Conservation (phyloP, 2,329 filamentous ascomycete species). For the Leptographium wingfieldii region DNA sequence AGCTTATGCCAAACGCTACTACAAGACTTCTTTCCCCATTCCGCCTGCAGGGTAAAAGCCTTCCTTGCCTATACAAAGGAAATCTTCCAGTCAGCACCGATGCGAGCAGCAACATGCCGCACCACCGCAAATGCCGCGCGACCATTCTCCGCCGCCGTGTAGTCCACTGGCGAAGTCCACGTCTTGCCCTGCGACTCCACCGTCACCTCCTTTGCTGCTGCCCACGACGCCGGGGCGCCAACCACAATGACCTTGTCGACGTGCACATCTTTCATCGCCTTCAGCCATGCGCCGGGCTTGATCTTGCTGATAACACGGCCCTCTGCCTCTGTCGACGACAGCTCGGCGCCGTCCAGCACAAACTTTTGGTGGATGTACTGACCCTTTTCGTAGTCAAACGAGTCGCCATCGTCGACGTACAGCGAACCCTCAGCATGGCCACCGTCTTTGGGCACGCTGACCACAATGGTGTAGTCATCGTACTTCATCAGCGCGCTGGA, state of each 20-base stretch:
- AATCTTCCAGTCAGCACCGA: constrained; percentile 41
- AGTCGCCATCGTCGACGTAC: constrained; percentile 89
- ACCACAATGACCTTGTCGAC: constrained; percentile 80
- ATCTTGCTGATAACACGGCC: constrained; percentile 35
- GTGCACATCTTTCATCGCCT: constrained; percentile 62
- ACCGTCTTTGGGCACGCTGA: constrained; percentile 49
- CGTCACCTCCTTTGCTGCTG: constrained; percentile 44
- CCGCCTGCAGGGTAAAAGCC: neutral
- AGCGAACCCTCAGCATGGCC: constrained; percentile 66
- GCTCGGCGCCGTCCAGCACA: constrained; percentile 42
- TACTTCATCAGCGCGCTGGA: constrained; percentile 83
- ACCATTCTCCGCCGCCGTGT: constrained; percentile 32
- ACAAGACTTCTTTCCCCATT: neutral
- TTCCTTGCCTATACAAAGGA: constrained; percentile 18
- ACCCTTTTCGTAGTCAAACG: constrained; percentile 74
- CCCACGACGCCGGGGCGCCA: constrained; percentile 64
- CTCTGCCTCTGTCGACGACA: constrained; percentile 60
- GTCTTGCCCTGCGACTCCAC: constrained; percentile 40
- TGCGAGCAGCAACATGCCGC: constrained; percentile 35
- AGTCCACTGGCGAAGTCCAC: constrained; percentile 49
- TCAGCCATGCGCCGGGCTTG: constrained; percentile 61
- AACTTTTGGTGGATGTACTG: constrained; percentile 84
- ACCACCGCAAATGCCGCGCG: constrained; percentile 40
- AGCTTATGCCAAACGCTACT: neutral
- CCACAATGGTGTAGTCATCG: constrained; percentile 87